phyloP scores from a whole-genome alignment of 2,329 filamentous ascomycete genomes.

The Drechslera avenae region DNA sequence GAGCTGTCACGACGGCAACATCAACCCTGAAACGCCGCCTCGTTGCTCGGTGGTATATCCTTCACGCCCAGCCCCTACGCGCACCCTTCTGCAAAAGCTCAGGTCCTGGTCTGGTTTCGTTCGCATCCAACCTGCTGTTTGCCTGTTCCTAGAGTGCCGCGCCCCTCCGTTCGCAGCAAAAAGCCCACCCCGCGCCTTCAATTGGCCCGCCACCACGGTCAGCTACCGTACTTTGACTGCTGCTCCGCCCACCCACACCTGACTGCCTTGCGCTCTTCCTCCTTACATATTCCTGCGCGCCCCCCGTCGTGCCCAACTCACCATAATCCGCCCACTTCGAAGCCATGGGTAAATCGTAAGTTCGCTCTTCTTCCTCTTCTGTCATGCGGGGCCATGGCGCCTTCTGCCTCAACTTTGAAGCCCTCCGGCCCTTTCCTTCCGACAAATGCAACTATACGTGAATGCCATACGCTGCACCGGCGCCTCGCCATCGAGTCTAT shows the following conservation, averaged over 20 bases:
- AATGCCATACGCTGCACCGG: slow-evolving; percentile 3
- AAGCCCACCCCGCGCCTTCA: slow-evolving; percentile 24
- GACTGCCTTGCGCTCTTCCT: slow-evolving; percentile 20
- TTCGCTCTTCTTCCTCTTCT: slow-evolving; percentile 24
- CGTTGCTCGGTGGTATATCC: slow-evolving; percentile 4
- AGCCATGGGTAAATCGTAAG: slow-evolving; percentile 52
- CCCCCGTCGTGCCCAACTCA: not conserved
- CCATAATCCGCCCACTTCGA: slow-evolving; percentile 5
- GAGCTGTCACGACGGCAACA: slow-evolving; percentile 9
- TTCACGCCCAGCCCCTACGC: not conserved
- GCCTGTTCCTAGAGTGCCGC: slow-evolving; percentile 6
- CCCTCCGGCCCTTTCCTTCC: slow-evolving; percentile 27
- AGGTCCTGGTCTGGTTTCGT: not conserved
- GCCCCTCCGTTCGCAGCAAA: slow-evolving; percentile 2
- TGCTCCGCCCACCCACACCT: slow-evolving; percentile 20
- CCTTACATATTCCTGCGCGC: slow-evolving; percentile 14
- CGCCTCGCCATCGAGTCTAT: slow-evolving; percentile 15
- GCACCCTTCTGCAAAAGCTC: not conserved
- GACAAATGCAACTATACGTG: slow-evolving; percentile 9
- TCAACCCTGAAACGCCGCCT: not conserved
- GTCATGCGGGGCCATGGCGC: slow-evolving; percentile 17
- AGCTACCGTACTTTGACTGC: slow-evolving; percentile 14
- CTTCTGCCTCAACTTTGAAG: slow-evolving; percentile 19
- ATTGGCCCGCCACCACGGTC: slow-evolving; percentile 23
- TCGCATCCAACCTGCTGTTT: not conserved